Evolutionary conservation across 2,329 filamentous ascomycete genomes (phyloP), one percentile per base, ranked within the genome.

Genomic region (Fusarium chuoi): DNA sequence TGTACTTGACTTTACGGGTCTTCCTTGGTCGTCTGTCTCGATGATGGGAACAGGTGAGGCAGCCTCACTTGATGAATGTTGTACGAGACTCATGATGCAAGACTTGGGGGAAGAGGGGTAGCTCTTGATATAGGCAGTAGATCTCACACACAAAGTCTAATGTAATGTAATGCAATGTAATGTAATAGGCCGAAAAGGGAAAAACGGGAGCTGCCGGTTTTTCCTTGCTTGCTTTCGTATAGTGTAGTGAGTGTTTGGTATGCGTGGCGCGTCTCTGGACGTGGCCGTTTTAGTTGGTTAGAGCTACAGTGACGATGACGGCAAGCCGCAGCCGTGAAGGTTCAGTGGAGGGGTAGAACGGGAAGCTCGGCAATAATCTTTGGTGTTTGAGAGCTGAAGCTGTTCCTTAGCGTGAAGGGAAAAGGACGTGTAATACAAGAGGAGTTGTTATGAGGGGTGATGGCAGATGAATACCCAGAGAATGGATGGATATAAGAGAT

Each of bases 21-120:
- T 58, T 58, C 67, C 71, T 51, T 74, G 82, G 79, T 56, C 80
- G 78, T 69, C 81, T 74, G 55, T 81, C 74, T 68, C 82, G 78
- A 70, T 80, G 73, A 61, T 79, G 78, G 57, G 83, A 39, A 78
- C 66, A 22, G 73, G 55, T 49, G 75, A 73, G 39, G 72, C 35
- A 68, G 74, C 68, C 73, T 78, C 76, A 56, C 58, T 76, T 70
- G 64, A 65, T 41, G 67, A 63, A 44, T 56, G 52, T 48, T 77
- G 72, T 51, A 65, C 58, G 24, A 74, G 60, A 73, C 65, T 78
- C 77, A 78, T 78, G 70, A 68, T 77, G 75, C 62, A 58, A n/a
- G 52, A 49, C 35, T 26, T 52, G 49, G 30, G 52, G 61, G 58
- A 62, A 57, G 69, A 64, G 57, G 65, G 65, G 64, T 62, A 75